Evolutionary conservation across 495 filamentous ascomycete genomes (phyloP).

Genomic region (Hamigera avellanea): DNA sequence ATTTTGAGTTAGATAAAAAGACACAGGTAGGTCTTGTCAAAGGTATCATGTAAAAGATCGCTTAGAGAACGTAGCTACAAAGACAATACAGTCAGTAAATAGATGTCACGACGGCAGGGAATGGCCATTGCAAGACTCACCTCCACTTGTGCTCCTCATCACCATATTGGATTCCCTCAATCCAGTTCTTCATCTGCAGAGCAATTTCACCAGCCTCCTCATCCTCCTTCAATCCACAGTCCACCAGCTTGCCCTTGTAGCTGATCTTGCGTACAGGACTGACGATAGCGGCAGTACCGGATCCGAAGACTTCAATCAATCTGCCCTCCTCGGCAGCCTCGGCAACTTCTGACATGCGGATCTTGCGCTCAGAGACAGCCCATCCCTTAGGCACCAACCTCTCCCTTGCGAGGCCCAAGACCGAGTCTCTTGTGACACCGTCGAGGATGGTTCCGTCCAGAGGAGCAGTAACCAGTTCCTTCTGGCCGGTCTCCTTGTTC

Average conservation of each 20-base stretch:
- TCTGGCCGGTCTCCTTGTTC: conserved; percentile 73
- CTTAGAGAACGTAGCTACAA: too few relatives aligned
- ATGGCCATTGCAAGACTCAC: conserved; percentile 18
- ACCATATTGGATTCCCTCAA: conserved; percentile 88
- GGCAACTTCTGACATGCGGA: conserved; percentile 72
- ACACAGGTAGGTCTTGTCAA: too few relatives aligned
- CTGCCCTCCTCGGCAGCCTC: conserved; percentile 75
- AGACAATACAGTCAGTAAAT: too few relatives aligned
- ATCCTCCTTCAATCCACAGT: conserved; percentile 63
- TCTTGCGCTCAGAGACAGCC: conserved; percentile 77
- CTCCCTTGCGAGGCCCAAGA: conserved; percentile 74
- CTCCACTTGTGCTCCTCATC: conserved; percentile 86
- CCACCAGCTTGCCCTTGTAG: conserved; percentile 67
- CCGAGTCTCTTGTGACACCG: conserved; percentile 83
- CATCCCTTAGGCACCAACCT: conserved; percentile 75
- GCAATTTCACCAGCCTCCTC: conserved; percentile 84
- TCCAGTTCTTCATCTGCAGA: conserved; percentile 84
- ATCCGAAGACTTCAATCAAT: conserved; percentile 82
- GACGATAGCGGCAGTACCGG: conserved; percentile 70
- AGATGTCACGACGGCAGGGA: too few relatives aligned
- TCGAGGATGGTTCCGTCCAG: conserved; percentile 96
- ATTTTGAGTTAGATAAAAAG: too few relatives aligned
- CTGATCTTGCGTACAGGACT: conserved; percentile 75
- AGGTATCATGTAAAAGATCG: too few relatives aligned
- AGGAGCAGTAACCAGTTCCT: conserved; percentile 83